Conservation (phyloP, 495 filamentous ascomycete species). For the Lineolata rhizophorae region DNA sequence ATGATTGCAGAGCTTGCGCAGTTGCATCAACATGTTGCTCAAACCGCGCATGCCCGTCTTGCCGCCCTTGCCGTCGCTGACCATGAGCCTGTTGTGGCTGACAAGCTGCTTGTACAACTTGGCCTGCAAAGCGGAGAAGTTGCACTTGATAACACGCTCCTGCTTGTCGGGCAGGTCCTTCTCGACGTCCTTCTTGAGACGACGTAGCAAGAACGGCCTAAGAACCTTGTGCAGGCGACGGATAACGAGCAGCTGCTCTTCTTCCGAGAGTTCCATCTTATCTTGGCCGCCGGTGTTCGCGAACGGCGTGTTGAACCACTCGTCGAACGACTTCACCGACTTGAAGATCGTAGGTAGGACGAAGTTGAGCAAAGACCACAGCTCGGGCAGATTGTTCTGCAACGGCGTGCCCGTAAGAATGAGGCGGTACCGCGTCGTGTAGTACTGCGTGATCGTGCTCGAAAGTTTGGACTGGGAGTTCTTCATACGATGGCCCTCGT, state of each 20-base stretch:
- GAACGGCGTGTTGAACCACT: slow-evolving; percentile 99
- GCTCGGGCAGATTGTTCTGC: slow-evolving; percentile 88
- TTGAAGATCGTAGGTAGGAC: slow-evolving; percentile 98
- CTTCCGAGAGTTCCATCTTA: slow-evolving; percentile 96
- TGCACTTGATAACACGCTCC: slow-evolving; percentile 96
- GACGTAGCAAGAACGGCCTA: slow-evolving; percentile 88
- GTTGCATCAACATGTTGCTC: slow-evolving; percentile 99
- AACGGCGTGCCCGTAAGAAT: slow-evolving; percentile 94
- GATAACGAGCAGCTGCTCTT: slow-evolving; percentile 97
- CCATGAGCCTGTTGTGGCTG: slow-evolving; percentile 77
- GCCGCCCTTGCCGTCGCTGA: slow-evolving; percentile 85
- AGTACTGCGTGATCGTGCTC: slow-evolving; percentile 83
- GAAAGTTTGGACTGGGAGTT: slow-evolving; percentile 94
- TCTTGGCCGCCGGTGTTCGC: slow-evolving; percentile 95
- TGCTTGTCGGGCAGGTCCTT: slow-evolving; percentile 97
- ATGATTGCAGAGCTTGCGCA: slow-evolving; percentile 97
- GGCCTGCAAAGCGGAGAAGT: slow-evolving; percentile 82
- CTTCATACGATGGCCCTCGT: slow-evolving; percentile 99
- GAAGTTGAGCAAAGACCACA: slow-evolving; percentile 97
- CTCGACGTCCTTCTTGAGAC: slow-evolving; percentile 98
- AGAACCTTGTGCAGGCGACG: slow-evolving; percentile 95
- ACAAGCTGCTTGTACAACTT: slow-evolving; percentile 93
- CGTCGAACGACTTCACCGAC: slow-evolving; percentile 95
- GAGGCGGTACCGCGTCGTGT: slow-evolving; percentile 79
- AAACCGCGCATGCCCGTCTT: slow-evolving; percentile 89